A percentile compares a stretch with the other conserved stretches of the same genome.
Conservation (phyloP, 73 alveolate species). For the Symbiodinium natans region DNA sequence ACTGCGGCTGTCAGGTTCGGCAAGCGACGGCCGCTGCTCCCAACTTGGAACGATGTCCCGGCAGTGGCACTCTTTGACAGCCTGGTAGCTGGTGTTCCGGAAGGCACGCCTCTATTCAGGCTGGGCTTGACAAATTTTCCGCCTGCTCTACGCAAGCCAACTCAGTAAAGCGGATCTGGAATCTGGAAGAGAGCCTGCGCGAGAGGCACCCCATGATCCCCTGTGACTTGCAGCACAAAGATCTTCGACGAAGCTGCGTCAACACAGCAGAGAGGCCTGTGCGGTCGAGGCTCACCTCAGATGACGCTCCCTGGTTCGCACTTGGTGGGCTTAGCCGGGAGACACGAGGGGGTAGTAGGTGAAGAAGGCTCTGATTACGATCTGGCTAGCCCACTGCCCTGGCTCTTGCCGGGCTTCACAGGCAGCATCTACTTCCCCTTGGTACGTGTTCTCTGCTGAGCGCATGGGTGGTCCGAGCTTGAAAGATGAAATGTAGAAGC, state of each 20-base stretch:
- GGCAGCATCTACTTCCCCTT: no score
- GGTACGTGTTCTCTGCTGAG: no score
- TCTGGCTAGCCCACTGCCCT: no score
- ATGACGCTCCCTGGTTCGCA: not conserved
- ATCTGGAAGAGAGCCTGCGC: no score
- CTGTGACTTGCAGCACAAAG: conserved; percentile 25
- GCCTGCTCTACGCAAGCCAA: no score
- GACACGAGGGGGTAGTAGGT: no score
- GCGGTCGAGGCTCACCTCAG: not conserved
- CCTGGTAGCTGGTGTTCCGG: conserved; percentile 84
- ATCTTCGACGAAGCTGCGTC: not conserved
- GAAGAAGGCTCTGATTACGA: no score
- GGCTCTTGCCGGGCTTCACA: no score
- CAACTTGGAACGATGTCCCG: conserved; percentile 49
- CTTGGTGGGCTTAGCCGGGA: no score
- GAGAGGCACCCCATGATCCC: conserved; percentile 49
- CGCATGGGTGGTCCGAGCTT: no score
- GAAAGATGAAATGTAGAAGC: no score
- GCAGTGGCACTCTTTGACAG: conserved; percentile 44
- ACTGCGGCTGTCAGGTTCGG: conserved; percentile 26
- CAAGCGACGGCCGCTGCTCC: conserved; percentile 46
- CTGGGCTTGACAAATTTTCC: not conserved
- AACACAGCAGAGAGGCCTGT: not conserved
- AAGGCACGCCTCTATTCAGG: conserved; percentile 89
- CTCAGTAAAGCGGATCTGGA: no score